Evolutionary conservation across 1,139 yeast species (phyloP).

Genomic region (Taiozyma sp.): DNA sequence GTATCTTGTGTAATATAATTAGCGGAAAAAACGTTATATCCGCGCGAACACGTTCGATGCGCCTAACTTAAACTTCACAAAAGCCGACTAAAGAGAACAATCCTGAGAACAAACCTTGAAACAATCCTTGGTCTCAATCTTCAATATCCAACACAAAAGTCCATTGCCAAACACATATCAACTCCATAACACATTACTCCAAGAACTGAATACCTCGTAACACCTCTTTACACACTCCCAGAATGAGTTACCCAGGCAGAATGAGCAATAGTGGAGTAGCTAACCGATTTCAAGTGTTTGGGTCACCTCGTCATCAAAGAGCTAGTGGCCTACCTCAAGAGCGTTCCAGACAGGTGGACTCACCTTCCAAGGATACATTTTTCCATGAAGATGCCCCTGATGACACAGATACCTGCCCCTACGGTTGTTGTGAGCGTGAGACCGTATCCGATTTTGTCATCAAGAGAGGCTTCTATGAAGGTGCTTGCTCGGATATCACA

Average conservation of each 20-base stretch:
- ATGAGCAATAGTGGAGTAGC: background rate
- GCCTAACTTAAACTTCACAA: background rate
- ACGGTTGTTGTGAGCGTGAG: slow-evolving; percentile 30
- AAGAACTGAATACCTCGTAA: background rate
- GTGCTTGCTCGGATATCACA: slow-evolving; percentile 43
- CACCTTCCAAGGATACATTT: slow-evolving; percentile 6
- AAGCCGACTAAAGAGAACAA: background rate
- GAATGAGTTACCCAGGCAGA: background rate
- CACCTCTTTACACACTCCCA: background rate
- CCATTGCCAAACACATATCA: background rate
- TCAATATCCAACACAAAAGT: background rate
- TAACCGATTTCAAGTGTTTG: background rate
- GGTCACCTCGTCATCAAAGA: background rate
- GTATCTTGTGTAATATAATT: background rate
- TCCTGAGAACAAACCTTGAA: too few species aligned
- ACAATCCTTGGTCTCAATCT: background rate
- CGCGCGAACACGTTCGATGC: background rate
- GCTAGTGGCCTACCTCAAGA: background rate
- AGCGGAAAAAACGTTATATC: background rate
- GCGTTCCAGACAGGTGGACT: background rate
- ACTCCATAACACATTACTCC: background rate
- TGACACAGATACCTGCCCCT: slow-evolving; percentile 22
- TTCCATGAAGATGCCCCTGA: background rate
- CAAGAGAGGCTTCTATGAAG: slow-evolving; percentile 35
- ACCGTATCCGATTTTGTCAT: slow-evolving; percentile 29